Percentiles rank a stretch among this genome's conserved stretches.
Evolutionary conservation across 1,284 basidiomycete genomes (phyloP).

Genomic region (Ustilago vetiveriae): DNA sequence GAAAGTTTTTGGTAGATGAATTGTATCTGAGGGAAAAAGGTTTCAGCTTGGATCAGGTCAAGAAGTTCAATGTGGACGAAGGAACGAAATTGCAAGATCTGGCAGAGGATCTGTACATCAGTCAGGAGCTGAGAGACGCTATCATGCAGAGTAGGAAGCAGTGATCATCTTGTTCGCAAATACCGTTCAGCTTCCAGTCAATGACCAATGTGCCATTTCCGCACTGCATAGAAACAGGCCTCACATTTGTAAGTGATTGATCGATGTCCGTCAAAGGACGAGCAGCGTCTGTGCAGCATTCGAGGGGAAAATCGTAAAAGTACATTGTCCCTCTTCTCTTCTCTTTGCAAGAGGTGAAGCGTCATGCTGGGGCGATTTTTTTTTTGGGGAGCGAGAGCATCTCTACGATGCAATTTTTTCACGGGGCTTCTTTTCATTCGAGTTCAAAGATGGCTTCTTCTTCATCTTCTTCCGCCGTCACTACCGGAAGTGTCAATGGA

Average conservation of each 20-base stretch:
- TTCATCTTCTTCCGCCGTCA: slow-evolving; percentile 54
- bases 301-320: slow-evolving; percentile 11
- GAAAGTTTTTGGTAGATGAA: slow-evolving; percentile 63
- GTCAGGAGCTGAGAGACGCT: slow-evolving; percentile 54
- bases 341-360: no score
- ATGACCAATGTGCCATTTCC: no score
- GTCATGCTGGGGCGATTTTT: neutral
- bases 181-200: no score
- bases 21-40: slow-evolving; percentile 57
- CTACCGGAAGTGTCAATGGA: slow-evolving; percentile 52
- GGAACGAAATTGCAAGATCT: slow-evolving; percentile 40
- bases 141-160: slow-evolving; percentile 15
- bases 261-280: no score
- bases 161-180: no score
- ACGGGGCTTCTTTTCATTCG: slow-evolving; percentile 34
- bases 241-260: no score
- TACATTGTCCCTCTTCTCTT: neutral
- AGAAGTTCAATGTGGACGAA: slow-evolving; percentile 36
- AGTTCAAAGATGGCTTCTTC: slow-evolving; percentile 66
- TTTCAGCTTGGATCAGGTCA: slow-evolving; percentile 35
- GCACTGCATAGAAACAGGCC: no score
- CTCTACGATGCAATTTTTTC: slow-evolving; percentile 4
- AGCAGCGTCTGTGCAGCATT: no score
- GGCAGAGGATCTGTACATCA: slow-evolving; percentile 63
- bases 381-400: no score